Conservation (phyloP, 2,329 filamentous ascomycete species). For the Fusarium torulosum region DNA sequence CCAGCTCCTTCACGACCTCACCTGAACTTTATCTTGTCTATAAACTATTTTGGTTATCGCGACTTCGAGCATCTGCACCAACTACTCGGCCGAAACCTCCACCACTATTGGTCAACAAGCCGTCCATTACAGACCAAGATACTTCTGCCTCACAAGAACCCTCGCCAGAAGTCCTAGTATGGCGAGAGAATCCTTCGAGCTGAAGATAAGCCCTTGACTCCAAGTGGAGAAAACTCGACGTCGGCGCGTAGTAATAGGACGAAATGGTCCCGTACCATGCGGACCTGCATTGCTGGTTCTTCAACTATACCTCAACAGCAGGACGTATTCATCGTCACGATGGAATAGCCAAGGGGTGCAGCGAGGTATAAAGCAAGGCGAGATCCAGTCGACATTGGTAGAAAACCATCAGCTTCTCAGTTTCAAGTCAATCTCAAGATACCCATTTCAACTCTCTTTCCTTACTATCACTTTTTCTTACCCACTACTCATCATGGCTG, state of each 20-base stretch:
- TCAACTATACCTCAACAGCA: not conserved
- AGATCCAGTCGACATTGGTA: not conserved
- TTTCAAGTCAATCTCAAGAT: not conserved
- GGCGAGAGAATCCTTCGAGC: not conserved
- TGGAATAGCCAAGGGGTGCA: not conserved
- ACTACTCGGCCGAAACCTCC: too few species aligned
- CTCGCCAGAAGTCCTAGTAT: not conserved
- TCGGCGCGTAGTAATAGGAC: constrained; percentile 33
- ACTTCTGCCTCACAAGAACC: not conserved
- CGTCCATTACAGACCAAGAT: not conserved
- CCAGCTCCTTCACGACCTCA: constrained; percentile 1
- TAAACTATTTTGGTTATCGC: constrained; percentile 8
- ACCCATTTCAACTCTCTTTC: not conserved
- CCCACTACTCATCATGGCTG: constrained; percentile 29
- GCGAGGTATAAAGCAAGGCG: constrained; percentile 6
- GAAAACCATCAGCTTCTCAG: not conserved
- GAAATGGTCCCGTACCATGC: not conserved
- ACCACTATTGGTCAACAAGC: not conserved
- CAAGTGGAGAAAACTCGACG: not conserved
- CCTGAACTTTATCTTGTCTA: constrained; percentile 1
- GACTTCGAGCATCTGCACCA: not conserved
- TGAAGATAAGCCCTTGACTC: not conserved
- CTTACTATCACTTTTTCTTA: not conserved
- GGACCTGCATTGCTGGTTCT: not conserved
- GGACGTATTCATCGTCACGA: not conserved